Evolutionary conservation across 768 basidiomycete species (phyloP), one percentile per base, ranked within the genome.

Genomic region (Asterophora parasitica): DNA sequence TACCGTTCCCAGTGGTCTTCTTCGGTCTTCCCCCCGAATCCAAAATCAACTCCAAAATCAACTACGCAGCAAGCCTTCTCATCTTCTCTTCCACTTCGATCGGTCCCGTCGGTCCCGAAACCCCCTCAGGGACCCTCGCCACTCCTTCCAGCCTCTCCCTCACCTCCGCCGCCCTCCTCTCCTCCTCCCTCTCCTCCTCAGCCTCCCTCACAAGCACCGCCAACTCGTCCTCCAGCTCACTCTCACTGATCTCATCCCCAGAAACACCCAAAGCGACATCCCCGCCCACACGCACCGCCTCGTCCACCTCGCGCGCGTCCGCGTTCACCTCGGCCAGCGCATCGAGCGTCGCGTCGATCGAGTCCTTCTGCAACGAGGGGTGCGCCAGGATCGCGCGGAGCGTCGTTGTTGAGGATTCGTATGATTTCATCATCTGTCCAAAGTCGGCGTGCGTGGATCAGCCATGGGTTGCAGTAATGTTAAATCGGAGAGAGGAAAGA

Each of bases 321-420:
- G 83, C 79, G 53, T 89, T 85, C 2, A 86, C 88, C 51, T 87
- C 85, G 0, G 88, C 85, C 56, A 98, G 74, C 7, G 83, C 85
- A 19, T 93, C 89, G 79, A 95, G 84, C 3, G 92, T 95, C 55
- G 80, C 76, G 48, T 95, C 88, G 39, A 98, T 80, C 42, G 75
- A 77, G 12, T 83, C 83, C n/a, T 81, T 77, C 51, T 85, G 82
- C 10, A 98, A 71, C 0, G 82, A 82, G 0, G 93, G 92, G 55
- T 95, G 82, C 7, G 84, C 71, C 1, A 97, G 78, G 36, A 97
- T 81, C 0, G 80, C 67, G 11, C 77, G 77, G 5, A 97, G 72
- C 0, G 93, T 92, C 5, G 77, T 65, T 0, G 91, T 85, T 5
- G 92, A 93, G 2, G 83, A 81, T 64, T 90, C 79, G 61, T 95